Base-by-base conservation (phyloP, 2,329 filamentous ascomycete species). In the Metarhizium rileyi region DNA sequence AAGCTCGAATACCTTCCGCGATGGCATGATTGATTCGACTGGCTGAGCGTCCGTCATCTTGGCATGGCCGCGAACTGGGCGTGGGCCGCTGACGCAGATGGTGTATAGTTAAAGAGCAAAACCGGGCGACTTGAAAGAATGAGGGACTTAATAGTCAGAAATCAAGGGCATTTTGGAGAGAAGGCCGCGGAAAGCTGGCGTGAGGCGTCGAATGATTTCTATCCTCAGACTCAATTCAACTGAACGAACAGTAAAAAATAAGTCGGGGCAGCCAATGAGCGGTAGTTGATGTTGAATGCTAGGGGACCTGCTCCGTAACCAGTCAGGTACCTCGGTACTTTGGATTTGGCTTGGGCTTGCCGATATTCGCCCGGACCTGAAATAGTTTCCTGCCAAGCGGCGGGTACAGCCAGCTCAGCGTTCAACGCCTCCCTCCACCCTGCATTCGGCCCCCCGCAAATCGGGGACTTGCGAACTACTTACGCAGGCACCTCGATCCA, bases 1-100 rank as follows among this genome's bases (percentile, higher is more conserved):
- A n/a, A 78, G 58, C 50, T 73, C 67, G 53, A 80, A 80, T 53
- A 66, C 57, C 16, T 57, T 60, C 43, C 57, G 57, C 44, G 54
- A 51, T 38, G 57, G 50, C 57, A 60, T 61, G 44, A 53, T 48
- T 48, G 55, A 47, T 20, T 55, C 53, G 49, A 59, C 44, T 14
- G 52, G 26, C 33, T 44, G 52, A 52, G 55, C 8, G 33, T 60
- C 53, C 41, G 53, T 61, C 65, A 66, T 67, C 50, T 58, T 64
- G 61, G 38, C 55, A 59, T 57, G 48, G 30, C 20, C n/a, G 16
- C 10, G 16, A 36, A 22, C 23, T 25, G 20, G 8, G 30, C 16
- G 28, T 18, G 4, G 6, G n/a, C 9, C 26, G 26, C 40, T 42
- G 22, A 9, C 18, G 38, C 18, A 3, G 38, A 42, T 20, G 38